These are phyloP conservation scores for Phoma sp. DNA, from an alignment of 2,329 filamentous ascomycete genomes.

Conservation along the genomic window DNA sequence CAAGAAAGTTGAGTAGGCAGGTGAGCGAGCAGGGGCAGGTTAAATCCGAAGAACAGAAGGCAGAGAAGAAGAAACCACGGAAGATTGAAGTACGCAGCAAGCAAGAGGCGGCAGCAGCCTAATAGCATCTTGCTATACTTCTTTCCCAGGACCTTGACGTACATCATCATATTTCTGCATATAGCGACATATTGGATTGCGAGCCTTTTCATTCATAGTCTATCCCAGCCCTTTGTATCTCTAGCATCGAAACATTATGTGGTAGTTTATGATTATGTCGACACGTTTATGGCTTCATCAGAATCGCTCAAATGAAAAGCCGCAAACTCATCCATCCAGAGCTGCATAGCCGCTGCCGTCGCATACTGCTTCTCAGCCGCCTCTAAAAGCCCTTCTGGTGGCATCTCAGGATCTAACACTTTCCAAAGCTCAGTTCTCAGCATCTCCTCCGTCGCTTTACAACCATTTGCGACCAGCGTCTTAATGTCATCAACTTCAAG, in stretches of 20 bases:
- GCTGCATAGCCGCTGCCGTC: background rate
- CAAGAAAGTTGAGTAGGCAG: slow-evolving; percentile 14
- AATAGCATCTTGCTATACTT: background rate
- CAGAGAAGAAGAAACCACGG: slow-evolving; percentile 14
- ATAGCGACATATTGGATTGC: background rate
- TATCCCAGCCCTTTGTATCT: too few relatives aligned
- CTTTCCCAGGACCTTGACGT: background rate
- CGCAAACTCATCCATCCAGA: background rate
- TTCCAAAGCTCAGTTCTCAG: background rate
- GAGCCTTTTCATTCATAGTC: too few relatives aligned
- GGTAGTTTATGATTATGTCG: too few relatives aligned
- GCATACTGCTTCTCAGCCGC: background rate
- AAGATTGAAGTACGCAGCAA: slow-evolving; percentile 39
- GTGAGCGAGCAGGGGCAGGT: slow-evolving; percentile 14
- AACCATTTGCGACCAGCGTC: background rate
- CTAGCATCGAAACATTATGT: too few relatives aligned
- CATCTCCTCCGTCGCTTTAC: background rate
- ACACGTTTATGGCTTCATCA: background rate
- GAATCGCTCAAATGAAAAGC: background rate
- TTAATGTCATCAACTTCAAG: background rate
- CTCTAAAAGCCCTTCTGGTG: background rate
- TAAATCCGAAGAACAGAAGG: slow-evolving; percentile 7
- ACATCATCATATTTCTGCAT: background rate
- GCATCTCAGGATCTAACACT: slow-evolving; percentile 1
- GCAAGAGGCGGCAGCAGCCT: slow-evolving; percentile 10